Base-by-base conservation (phyloP, 805 yeast species). In the Wickerhamomyces alni region DNA sequence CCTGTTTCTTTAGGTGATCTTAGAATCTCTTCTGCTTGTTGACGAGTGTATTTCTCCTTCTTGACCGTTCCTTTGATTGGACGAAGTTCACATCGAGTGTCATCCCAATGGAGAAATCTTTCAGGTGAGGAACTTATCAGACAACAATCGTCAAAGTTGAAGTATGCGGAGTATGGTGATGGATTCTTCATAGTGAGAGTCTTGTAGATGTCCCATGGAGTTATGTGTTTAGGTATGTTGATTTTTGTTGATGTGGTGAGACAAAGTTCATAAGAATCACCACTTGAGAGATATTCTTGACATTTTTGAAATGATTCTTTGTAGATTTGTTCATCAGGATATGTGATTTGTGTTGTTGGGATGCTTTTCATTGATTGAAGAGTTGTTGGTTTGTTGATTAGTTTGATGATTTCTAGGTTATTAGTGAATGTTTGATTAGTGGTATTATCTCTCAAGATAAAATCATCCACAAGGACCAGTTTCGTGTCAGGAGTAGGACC, bases 31-130 rank as follows among this genome's bases (percentile, higher is more conserved):
- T 77, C 66, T 0, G 96, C 98, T 26, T 64, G 63, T 26, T 68
- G 81, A 9, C 67, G 51, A 7, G 75, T 69, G 65, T 0, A 62
- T 72, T 0, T 70, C 63, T 0, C 62, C 50, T 87, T 87, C 49
- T 70, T 77, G 2, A 93, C 96, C 0, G 99, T 93, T 5, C 99
- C 99, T 58, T 93, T 93, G 41, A 93, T 93, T 2, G 99, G 99
- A 39, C 98, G 70, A 55, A 93, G 70, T 60, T 93, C 95, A 42
- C 93, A 83, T 0, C 59, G 54, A 1, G 44, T 41, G 10, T 61
- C 55, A 17, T 68, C 58, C 96, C 98, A 94, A 3, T 81, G 73
- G 37, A 94, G 57, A 54, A 93, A 94, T 46, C 99, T 68, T 59
- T 93, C 99, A 0, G 99, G 99, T 0, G 98, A 91, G 0, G 96